Evolutionary conservation across 163 green algal species (phyloP).

Genomic region (Botryococcus braunii): DNA sequence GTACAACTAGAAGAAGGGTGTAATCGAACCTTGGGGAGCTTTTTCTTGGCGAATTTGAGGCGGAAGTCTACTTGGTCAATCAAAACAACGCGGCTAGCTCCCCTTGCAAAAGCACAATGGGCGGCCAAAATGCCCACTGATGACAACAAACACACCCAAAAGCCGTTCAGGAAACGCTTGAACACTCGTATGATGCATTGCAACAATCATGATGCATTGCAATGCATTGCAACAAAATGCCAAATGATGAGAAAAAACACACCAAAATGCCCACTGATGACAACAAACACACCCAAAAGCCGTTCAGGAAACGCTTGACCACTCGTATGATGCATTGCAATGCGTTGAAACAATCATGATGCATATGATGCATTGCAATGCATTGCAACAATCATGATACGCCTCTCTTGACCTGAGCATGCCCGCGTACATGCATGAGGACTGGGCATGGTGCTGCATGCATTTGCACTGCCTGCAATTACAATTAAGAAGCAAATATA

Average conservation of each 20-base stretch:
- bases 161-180: no score
- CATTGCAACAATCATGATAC: no score
- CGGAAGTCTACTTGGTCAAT: slow-evolving; percentile 54
- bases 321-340: neutral
- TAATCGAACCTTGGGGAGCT: slow-evolving; percentile 24
- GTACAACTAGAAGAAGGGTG: no score
- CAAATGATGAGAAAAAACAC: no score
- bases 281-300: neutral
- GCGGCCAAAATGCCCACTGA: slow-evolving; percentile 63
- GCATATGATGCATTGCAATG: no score
- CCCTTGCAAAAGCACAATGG: slow-evolving; percentile 42
- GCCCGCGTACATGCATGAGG: no score
- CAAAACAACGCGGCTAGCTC: slow-evolving; percentile 46
- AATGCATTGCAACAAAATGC: no score
- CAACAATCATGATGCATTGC: neutral
- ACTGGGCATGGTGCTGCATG: no score
- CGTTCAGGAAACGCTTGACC: no score
- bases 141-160: neutral
- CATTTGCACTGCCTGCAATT: no score
- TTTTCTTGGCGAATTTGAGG: slow-evolving; percentile 34
- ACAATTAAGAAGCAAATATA: no score
- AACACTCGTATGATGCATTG: neutral
- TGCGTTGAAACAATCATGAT: slow-evolving; percentile 1
- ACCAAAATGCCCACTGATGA: slow-evolving; percentile 58
- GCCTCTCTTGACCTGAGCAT: no score